Conservation (phyloP, 768 basidiomycete genomes). For the Termitomyces titanicus region DNA sequence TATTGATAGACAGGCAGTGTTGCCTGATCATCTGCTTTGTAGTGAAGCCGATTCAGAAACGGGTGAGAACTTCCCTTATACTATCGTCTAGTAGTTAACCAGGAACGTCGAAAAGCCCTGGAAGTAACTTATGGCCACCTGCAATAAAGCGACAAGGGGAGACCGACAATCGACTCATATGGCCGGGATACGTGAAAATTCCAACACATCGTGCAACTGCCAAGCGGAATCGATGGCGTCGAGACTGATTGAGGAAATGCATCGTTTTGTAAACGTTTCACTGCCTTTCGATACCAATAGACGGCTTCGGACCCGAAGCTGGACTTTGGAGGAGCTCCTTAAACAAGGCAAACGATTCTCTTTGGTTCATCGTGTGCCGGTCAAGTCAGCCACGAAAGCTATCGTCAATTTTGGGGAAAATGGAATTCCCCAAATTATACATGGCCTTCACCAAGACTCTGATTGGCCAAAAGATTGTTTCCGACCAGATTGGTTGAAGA, state of each 20-base stretch:
- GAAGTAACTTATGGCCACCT: not conserved
- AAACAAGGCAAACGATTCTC: conserved; percentile 19
- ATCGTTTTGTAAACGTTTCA: not conserved
- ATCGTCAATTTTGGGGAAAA: conserved; percentile 44
- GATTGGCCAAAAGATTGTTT: conserved; percentile 58
- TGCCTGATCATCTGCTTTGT: too few species aligned
- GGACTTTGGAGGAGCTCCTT: conserved; percentile 39
- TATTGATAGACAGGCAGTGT: too few species aligned
- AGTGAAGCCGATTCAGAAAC: not conserved
- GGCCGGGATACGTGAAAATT: not conserved
- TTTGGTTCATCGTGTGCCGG: too few species aligned
- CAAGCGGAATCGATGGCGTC: too few species aligned
- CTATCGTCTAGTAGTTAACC: not conserved
- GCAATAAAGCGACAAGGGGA: not conserved
- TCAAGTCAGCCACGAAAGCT: conserved; percentile 24
- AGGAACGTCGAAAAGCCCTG: not conserved
- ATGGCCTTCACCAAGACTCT: conserved; percentile 50
- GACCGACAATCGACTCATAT: not conserved
- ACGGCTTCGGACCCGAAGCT: conserved; percentile 27
- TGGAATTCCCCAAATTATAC: conserved; percentile 63
- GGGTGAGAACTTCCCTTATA: not conserved
- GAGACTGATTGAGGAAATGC: not conserved
- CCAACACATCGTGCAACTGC: not conserved
- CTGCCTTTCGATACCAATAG: not conserved
- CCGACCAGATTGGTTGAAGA: conserved; percentile 48